Evolutionary conservation across 495 filamentous ascomycete genomes (phyloP), one percentile per base, ranked within the genome.

Genomic region (Penicillium dipodomyicola): DNA sequence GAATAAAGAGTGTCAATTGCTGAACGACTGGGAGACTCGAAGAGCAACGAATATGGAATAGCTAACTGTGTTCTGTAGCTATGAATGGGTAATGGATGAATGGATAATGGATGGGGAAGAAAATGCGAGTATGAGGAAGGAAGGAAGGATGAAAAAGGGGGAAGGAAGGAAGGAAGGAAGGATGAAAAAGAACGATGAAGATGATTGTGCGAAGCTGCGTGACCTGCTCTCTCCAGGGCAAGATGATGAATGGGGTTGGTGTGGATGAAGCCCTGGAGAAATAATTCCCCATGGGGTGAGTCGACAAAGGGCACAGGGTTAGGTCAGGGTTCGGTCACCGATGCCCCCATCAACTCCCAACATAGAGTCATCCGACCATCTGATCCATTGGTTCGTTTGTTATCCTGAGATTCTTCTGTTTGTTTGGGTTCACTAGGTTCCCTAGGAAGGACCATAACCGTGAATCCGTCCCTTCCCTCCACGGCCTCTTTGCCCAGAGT

Each of bases 381-480:
- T 19, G 23, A 4, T 19, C 8, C 22, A 27, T n/a, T 29, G 8
- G 7, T 32, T 23, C n/a, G 17, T 43, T 52, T 27, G 5, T 5
- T 1, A 20, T 19, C 20, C 17, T 48, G 27, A 10, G 17, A 48
- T 15, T 27, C 14, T 10, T 14, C 23, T 1, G 19, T 3, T 14
- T 27, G 10, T 12, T 10, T 33, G 11, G 30, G 4, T 23, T 43
- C 41, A 43, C 9, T 43, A 3, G 19, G 5, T 5, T 19, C 37
- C 30, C 29, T 33, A 37, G 65, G 61, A 37, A 72, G 47, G n/a
- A 57, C 65, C 48, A 77, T 52, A 17, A 80, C 64, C n/a, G 71
- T 75, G 49, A 75, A 82, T 1, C 78, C 76, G 63, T 80, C 72
- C 43, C 62, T 72, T 35, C 70, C 71, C 43, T 80, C 72, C 6